Base-by-base conservation (phyloP, 2,329 filamentous ascomycete genomes). In the Aspergillus glaucus region DNA sequence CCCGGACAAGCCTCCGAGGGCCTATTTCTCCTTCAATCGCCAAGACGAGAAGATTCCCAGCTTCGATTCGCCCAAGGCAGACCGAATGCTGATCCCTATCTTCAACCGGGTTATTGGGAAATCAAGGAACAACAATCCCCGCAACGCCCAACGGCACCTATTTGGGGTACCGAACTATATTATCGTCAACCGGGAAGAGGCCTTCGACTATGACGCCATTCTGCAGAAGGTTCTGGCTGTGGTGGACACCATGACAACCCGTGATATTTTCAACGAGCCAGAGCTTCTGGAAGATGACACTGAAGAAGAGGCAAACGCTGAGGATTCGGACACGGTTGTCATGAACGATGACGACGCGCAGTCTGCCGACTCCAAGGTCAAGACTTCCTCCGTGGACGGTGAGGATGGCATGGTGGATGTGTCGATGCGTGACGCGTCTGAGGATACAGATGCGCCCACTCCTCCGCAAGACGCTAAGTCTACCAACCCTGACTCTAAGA, bases 341-440 rank as follows among this genome's bases (percentile, higher is more conserved):
- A 81, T 84, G 49, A 84, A 69, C 46, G 68, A 78, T 19, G 79
- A 81, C 51, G 77, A 80, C 54, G 80, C 79, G 3, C 81, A 87
- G 3, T 83, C 83, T 3, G 80, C 79, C 8, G 86, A 87, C 55
- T 76, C 80, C 19, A 86, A 86, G 62, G 78, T 95, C 43, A 80
- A 85, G 50, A 85, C 88, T 41, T 79, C 82, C 24, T 95, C 91
- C 3, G 80, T 95, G 2, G 85, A 91, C 64, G 87, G 89, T 8
- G 92, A 96, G 65, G 91, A 96, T 52, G 88, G 88, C 52, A 82
- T 96, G 61, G 87, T 97, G 5, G 88, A 96, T 62, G 84, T 98
- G 14, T 87, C 87, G 0, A 91, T 96, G 85, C 84, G 82, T 46
- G 85, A 89, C 58, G 72, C 74, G 2, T 63, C 62, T 14, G 73